phyloP scores from a whole-genome alignment of 2,329 filamentous ascomycete genomes.

The Cladosporium oxysporum region DNA sequence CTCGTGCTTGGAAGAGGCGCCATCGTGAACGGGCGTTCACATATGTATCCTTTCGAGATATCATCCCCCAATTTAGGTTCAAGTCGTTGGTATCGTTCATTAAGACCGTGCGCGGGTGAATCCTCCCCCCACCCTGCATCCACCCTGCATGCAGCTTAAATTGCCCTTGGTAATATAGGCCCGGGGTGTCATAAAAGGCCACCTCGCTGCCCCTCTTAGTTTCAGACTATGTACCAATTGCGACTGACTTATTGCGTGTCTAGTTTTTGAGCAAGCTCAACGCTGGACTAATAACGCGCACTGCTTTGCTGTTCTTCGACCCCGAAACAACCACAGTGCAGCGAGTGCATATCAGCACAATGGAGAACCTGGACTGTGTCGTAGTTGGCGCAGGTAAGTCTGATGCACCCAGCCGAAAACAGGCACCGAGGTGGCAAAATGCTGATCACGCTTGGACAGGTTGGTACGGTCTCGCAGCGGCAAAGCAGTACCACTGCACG shows the following conservation, averaged over 20 bases:
- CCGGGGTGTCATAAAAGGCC: slow-evolving; percentile 4
- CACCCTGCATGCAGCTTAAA: not conserved
- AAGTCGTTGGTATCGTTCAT: slow-evolving; percentile 3
- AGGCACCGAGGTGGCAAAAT: not conserved
- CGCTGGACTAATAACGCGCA: not conserved
- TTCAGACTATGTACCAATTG: not conserved
- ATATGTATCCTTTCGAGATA: slow-evolving; percentile 1
- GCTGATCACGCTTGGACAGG: slow-evolving; percentile 17
- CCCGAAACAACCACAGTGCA: not conserved
- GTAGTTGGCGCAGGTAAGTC: slow-evolving; percentile 15
- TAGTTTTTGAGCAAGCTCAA: not conserved
- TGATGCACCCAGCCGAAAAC: not conserved
- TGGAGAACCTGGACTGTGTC: slow-evolving; percentile 17
- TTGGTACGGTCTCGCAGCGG: slow-evolving; percentile 19
- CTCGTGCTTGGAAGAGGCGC: not conserved
- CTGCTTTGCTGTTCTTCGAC: not conserved
- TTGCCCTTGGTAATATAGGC: not conserved
- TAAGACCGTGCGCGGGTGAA: not conserved
- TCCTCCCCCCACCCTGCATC: not conserved
- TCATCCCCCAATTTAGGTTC: not conserved
- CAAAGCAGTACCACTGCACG: slow-evolving; percentile 19
- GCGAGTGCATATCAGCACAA: not conserved
- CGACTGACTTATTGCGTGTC: not conserved
- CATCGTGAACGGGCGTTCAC: not conserved
- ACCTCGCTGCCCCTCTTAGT: not conserved